Evolutionary conservation across 257 asterid genomes (phyloP).

Genomic region (Lithospermum erythrorhizon): DNA sequence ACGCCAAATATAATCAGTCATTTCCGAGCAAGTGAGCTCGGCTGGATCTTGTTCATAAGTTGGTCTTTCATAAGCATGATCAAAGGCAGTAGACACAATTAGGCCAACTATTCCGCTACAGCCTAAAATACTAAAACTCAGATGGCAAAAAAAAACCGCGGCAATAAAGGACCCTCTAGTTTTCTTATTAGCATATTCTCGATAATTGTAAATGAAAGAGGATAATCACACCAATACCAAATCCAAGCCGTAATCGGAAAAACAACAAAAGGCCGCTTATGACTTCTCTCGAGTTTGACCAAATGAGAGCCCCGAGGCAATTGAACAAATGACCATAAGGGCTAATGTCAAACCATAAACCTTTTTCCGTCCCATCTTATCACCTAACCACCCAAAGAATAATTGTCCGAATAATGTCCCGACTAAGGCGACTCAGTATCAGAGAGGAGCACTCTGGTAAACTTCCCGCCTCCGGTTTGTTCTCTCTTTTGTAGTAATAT

Average conservation of each 20-base stretch:
- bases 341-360: conserved; percentile 56
- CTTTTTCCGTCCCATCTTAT: conserved; percentile 53
- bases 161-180: conserved; percentile 63
- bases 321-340: conserved; percentile 42
- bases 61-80: conserved; percentile 25
- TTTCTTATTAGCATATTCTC: conserved; percentile 56
- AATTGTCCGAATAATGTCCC: conserved; percentile 57
- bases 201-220: conserved; percentile 60
- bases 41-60: conserved; percentile 15
- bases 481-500: conserved; percentile 28
- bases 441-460: conserved; percentile 31
- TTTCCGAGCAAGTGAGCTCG: conserved; percentile 35
- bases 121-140: conserved; percentile 54
- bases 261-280: conserved; percentile 58
- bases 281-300: conserved; percentile 32
- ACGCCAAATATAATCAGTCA: conserved; percentile 63
- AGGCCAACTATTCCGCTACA: conserved; percentile 37
- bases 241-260: conserved; percentile 64
- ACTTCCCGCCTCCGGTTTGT: conserved; percentile 25
- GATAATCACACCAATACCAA: conserved; percentile 70
- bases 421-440: conserved; percentile 53
- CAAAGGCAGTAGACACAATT: conserved; percentile 23
- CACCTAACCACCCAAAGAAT: conserved; percentile 74
- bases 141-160: conserved; percentile 61
- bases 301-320: conserved; percentile 52